phyloP scores from a whole-genome alignment of 73 alveolate species.

The Paramecium biaurelia region DNA sequence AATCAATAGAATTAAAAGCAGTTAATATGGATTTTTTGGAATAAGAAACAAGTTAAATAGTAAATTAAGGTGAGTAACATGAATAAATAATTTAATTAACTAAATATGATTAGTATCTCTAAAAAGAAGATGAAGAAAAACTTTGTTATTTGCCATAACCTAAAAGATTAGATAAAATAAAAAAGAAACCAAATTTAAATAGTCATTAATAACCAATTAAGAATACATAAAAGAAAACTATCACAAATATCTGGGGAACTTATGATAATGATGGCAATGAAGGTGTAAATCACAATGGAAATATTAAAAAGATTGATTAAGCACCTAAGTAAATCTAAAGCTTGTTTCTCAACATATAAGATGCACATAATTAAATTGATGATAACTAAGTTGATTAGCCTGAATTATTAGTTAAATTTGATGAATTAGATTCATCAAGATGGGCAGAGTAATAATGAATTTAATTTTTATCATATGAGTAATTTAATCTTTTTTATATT shows the following conservation, averaged over 20 bases:
- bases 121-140: not conserved
- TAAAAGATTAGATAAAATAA: not conserved
- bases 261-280: not conserved
- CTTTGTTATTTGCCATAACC: not conserved
- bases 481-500: not conserved
- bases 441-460: not conserved
- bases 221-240: not conserved
- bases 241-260: not conserved
- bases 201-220: not conserved
- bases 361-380: not conserved
- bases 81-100: not conserved
- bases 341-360: not conserved
- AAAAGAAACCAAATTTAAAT: not conserved
- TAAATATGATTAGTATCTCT: not conserved
- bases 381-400: not conserved
- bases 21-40: not conserved
- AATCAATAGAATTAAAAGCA: not conserved
- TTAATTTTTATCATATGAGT: not conserved
- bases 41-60: not conserved
- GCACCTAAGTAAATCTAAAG: not conserved
- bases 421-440: not conserved
- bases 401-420: conserved; percentile 27
- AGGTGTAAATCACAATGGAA: not conserved
- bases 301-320: not conserved
- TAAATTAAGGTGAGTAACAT: not conserved